phyloP scores from a whole-genome alignment of 371 early-diverging fungal species.

The Lichtheimia corymbifera region DNA sequence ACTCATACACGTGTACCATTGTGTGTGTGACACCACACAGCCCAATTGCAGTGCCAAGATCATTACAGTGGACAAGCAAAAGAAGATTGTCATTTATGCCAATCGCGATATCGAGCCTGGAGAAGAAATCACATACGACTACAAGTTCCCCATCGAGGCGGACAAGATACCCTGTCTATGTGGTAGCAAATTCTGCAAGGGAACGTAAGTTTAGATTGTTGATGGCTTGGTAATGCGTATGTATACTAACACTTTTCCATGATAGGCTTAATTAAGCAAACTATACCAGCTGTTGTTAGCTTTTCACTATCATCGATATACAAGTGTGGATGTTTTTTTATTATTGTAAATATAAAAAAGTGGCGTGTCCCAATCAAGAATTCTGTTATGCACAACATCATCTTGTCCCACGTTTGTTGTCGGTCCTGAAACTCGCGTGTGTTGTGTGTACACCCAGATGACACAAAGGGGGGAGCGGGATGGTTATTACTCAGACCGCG shows the following conservation, averaged over 20 bases:
- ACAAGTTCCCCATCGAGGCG: constrained; percentile 95
- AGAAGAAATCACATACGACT: constrained; percentile 99
- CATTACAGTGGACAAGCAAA: constrained; percentile 82
- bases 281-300: background rate
- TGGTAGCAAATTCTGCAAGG: constrained; percentile 82
- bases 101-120: constrained; percentile 86
- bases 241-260: background rate
- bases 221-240: background rate
- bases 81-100: constrained; percentile 94
- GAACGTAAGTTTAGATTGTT: constrained; percentile 53
- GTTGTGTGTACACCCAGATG: too few relatives aligned
- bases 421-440: too few relatives aligned
- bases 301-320: too few relatives aligned
- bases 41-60: constrained; percentile 97
- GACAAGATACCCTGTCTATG: constrained; percentile 95
- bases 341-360: too few relatives aligned
- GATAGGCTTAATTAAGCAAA: constrained; percentile 1
- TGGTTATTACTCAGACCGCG: too few relatives aligned
- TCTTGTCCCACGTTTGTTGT: too few relatives aligned
- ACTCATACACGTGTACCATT: background rate
- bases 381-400: too few relatives aligned
- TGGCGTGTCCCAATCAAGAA: too few relatives aligned
- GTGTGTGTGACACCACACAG: constrained; percentile 37
- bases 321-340: too few relatives aligned
- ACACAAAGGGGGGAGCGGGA: too few relatives aligned